phyloP scores from a whole-genome alignment of 2,329 filamentous ascomycete genomes.

The Talaromyces sp. region DNA sequence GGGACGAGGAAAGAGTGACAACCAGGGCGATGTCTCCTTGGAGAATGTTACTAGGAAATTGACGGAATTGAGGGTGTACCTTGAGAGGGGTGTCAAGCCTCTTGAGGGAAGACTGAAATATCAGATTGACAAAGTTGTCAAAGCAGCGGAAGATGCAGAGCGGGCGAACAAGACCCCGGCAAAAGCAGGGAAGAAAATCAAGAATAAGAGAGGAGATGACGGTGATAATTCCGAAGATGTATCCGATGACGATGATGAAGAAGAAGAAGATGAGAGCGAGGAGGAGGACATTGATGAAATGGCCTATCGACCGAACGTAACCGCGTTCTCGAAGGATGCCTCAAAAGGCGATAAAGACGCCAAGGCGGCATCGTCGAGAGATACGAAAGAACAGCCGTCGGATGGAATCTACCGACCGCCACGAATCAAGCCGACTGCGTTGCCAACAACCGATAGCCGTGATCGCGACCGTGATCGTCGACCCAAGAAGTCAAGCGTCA shows the following conservation, averaged over 20 bases:
- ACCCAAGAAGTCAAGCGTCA: conserved; percentile 70
- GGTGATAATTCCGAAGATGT: conserved; percentile 45
- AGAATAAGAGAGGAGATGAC: conserved; percentile 38
- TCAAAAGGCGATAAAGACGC: conserved; percentile 30
- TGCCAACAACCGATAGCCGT: conserved; percentile 62
- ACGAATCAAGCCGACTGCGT: conserved; percentile 77
- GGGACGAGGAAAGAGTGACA: conserved; percentile 36
- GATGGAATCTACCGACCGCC: conserved; percentile 85
- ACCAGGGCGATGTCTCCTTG: conserved; percentile 31
- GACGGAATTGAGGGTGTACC: conserved; percentile 83
- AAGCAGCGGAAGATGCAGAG: conserved; percentile 64
- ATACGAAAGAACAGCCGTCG: conserved; percentile 28
- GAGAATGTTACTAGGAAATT: conserved; percentile 77
- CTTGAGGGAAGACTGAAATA: conserved; percentile 88
- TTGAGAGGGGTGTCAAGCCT: conserved; percentile 88
- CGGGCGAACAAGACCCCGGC: conserved; percentile 25
- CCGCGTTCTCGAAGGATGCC: conserved; percentile 41
- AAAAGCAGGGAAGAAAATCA: conserved; percentile 26
- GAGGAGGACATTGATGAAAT: conserved; percentile 56
- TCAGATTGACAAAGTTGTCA: conserved; percentile 91
- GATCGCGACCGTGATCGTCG: conserved; percentile 51
- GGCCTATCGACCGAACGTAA: conserved; percentile 59
- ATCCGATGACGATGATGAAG: conserved; percentile 53
- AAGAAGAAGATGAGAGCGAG: conserved; percentile 35
- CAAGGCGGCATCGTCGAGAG: conserved; percentile 20